Evolutionary conservation across 2,329 filamentous ascomycete genomes (phyloP), one percentile per base, ranked within the genome.

Genomic region (Colletotrichum noveboracense): DNA sequence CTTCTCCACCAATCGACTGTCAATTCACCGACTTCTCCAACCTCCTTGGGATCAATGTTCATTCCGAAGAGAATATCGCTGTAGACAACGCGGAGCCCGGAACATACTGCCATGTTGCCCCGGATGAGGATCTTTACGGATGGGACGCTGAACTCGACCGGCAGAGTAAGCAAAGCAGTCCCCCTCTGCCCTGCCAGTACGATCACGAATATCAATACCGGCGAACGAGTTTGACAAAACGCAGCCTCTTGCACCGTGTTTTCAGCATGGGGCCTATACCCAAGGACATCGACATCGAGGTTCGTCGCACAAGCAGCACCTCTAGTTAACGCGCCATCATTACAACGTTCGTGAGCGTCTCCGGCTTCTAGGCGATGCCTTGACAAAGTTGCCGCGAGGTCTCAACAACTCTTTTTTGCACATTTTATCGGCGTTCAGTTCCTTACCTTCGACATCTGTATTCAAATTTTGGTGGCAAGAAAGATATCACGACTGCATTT

Each of bases 141-240:
- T 91, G 89, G 89, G 89, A 91, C 74, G 88, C 88, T 12, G 88
- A 88, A 77, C 82, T 87, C 24, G 83, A 86, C 12, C 82, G 83
- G 26, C 81, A 80, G 60, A 72, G 68, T 26, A 69, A 34, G 56
- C 71, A 61, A 14, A 65, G 32, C 21, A 68, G 73, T n/a, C 70
- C 61, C 4, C 18, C 38, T 13, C 12, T 55, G 24, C 43, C 52
- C 14, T 71, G 4, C 30, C 5, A 64, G 9, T 73, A 48, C 43
- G 67, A 74, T 38, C 79, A 79, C 24, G 68, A 79, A 32, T 79
- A 79, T 58, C 78, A 82, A 28, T 82, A 81, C 64, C 80, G 78
- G 5, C 79, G 82, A 43, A 74, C 79, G n/a, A 77, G 80, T 18
- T 77, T 79, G 26, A 78, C 78, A 14, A 84, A 82, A 70, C 82